Evolutionary conservation across 1,139 yeast species (phyloP).

Genomic region (Fermentozyma sake): DNA sequence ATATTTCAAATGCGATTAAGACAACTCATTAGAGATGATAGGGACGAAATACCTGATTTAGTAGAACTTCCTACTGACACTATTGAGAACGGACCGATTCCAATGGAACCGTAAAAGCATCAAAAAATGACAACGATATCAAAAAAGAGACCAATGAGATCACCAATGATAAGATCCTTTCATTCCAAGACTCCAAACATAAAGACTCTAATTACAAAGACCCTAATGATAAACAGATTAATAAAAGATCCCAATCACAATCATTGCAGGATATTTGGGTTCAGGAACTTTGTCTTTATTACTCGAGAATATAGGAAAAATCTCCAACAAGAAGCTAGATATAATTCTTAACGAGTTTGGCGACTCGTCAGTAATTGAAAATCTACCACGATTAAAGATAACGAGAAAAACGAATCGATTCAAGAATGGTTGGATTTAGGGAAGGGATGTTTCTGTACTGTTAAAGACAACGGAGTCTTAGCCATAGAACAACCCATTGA

Average conservation of each 20-base stretch:
- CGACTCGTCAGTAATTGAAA: slow-evolving; percentile 84
- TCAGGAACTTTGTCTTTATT: slow-evolving; percentile 90
- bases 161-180: too few species aligned
- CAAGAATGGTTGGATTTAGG: slow-evolving; percentile 96
- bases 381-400: slow-evolving; percentile 74
- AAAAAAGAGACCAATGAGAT: too few species aligned
- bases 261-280: slow-evolving; percentile 91
- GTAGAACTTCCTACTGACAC: too few species aligned
- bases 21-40: too few species aligned
- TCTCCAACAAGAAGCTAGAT: slow-evolving; percentile 71
- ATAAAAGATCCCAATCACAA: slow-evolving; percentile 83
- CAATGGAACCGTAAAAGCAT: too few species aligned
- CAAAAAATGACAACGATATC: too few species aligned
- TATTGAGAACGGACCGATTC: too few species aligned
- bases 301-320: slow-evolving; percentile 65
- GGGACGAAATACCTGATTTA: too few species aligned
- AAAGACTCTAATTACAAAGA: too few species aligned
- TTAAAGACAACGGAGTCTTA: slow-evolving; percentile 87
- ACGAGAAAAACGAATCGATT: slow-evolving; percentile 47
- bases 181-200: too few species aligned
- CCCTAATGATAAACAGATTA: too few species aligned
- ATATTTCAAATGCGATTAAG: too few species aligned
- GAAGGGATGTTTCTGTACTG: slow-evolving; percentile 94
- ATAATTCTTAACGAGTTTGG: slow-evolving; percentile 90
- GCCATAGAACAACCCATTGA: slow-evolving; percentile 89